Conservation (phyloP, 495 filamentous ascomycete genomes). For the Opeltia flavorubescens region DNA sequence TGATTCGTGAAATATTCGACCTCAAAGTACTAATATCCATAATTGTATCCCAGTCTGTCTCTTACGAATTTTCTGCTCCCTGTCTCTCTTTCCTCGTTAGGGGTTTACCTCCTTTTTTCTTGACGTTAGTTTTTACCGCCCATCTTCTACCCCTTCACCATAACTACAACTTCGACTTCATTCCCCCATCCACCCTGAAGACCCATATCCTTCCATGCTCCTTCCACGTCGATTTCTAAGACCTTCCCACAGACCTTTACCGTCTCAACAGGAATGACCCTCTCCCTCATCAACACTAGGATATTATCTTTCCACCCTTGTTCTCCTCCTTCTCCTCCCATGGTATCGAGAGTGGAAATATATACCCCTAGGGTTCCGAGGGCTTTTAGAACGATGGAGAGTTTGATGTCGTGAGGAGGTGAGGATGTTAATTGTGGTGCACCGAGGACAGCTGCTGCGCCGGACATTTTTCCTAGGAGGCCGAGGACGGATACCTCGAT, state of each 20-base stretch:
- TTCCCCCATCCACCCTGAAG: constrained; percentile 69
- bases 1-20: too few relatives aligned
- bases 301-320: constrained; percentile 50
- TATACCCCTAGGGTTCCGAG: constrained; percentile 61
- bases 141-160: constrained; percentile 18
- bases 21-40: too few relatives aligned
- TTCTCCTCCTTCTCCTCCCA: constrained; percentile 11
- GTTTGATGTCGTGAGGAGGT: constrained; percentile 43
- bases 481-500: constrained; percentile 55
- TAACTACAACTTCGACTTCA: constrained; percentile 62
- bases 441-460: constrained; percentile 57
- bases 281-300: constrained; percentile 62
- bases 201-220: constrained; percentile 65
- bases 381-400: constrained; percentile 61
- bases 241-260: constrained; percentile 40
- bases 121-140: too few relatives aligned
- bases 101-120: too few relatives aligned
- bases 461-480: constrained; percentile 79
- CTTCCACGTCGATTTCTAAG: constrained; percentile 61
- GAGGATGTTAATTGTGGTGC: constrained; percentile 37
- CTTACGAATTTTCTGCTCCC: too few relatives aligned
- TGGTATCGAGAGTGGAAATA: constrained; percentile 43
- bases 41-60: too few relatives aligned
- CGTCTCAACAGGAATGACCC: constrained; percentile 50
- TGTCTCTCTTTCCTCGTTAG: too few relatives aligned